Evolutionary conservation across 106 monocot genomes (phyloP).

Genomic region (Dioscorea zingiberensis): DNA sequence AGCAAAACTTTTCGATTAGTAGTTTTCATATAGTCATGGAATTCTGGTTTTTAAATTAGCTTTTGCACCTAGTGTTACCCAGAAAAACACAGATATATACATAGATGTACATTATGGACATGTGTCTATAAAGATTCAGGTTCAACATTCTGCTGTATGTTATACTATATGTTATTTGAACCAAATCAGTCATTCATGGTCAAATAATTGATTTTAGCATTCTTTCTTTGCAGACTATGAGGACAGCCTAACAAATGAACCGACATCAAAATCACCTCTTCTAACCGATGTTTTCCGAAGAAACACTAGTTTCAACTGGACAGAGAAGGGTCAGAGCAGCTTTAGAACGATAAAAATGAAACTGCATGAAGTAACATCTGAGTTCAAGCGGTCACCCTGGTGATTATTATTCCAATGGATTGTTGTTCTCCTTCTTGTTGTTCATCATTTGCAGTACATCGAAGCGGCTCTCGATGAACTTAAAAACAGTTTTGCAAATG

Average conservation of each 20-base stretch:
- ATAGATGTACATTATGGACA: background rate
- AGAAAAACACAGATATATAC: background rate
- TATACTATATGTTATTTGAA: background rate
- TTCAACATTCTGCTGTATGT: background rate
- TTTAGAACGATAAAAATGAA: constrained; percentile 51
- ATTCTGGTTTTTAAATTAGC: background rate
- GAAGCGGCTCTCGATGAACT: no score
- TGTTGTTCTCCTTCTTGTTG: no score
- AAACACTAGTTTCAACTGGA: constrained; percentile 36
- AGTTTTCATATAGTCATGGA: no score
- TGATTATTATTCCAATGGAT: background rate
- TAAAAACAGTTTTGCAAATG: no score
- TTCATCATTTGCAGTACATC: no score
- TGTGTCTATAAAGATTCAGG: background rate
- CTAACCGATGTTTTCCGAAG: constrained; percentile 38
- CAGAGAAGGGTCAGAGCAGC: constrained; percentile 53
- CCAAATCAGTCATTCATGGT: background rate
- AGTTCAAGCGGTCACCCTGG: constrained; percentile 29
- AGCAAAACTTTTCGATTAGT: no score
- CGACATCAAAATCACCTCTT: constrained; percentile 24
- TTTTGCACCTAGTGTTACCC: background rate
- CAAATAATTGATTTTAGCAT: background rate
- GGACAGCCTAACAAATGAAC: constrained; percentile 21
- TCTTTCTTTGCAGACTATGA: constrained; percentile 50
- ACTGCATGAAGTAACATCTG: constrained; percentile 48